Percentiles rank a stretch among this genome's conserved stretches.
Evolutionary conservation across 2,329 filamentous ascomycete genomes (phyloP).

Genomic region (Penicillium sp.): DNA sequence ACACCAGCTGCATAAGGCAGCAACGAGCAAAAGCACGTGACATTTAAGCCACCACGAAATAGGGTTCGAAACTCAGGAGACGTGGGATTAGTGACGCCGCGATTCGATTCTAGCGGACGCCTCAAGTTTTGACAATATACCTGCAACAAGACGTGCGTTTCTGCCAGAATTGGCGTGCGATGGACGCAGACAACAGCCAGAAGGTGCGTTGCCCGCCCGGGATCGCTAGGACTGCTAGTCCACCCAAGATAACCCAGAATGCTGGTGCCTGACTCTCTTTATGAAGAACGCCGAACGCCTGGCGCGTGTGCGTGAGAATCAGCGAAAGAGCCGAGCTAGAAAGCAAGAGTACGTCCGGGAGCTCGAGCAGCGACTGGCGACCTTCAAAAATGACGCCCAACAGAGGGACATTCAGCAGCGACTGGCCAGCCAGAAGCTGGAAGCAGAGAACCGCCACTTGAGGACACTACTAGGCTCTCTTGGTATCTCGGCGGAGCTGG

Average conservation of each 20-base stretch:
- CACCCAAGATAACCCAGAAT: neutral
- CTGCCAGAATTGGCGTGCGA: neutral
- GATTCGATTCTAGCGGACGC: neutral
- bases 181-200: constrained; percentile 4
- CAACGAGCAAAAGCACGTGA: constrained; percentile 2
- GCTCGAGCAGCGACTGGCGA: constrained; percentile 35
- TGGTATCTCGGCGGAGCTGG: constrained; percentile 24
- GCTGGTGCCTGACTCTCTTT: constrained; percentile 5
- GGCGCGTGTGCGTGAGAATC: constrained; percentile 46
- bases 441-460: constrained; percentile 37
- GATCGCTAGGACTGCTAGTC: too few species aligned
- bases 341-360: constrained; percentile 41
- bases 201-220: constrained; percentile 4
- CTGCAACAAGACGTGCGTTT: neutral
- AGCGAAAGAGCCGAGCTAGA: constrained; percentile 40
- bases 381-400: constrained; percentile 29
- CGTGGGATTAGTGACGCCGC: neutral
- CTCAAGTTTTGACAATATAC: neutral
- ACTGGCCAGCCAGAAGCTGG: constrained; percentile 34
- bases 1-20: constrained; percentile 7
- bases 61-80: neutral
- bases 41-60: neutral
- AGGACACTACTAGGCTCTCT: constrained; percentile 27
- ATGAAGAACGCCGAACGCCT: constrained; percentile 31
- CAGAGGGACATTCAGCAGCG: constrained; percentile 37